Evolutionary conservation across 768 basidiomycete genomes (phyloP).

Genomic region (Polyporus arcularius): DNA sequence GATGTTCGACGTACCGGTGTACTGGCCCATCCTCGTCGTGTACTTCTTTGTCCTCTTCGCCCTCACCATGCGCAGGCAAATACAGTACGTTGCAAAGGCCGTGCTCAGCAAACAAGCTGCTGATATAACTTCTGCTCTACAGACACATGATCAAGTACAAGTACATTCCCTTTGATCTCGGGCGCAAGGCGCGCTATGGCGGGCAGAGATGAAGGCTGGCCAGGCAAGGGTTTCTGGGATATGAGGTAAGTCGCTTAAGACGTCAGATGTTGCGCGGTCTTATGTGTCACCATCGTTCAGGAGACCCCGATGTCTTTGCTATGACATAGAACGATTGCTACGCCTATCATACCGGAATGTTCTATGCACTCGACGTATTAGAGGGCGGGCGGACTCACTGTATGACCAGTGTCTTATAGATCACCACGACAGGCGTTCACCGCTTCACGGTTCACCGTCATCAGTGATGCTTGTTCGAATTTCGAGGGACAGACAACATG

Average conservation of each 20-base stretch:
- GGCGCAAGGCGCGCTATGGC: constrained; percentile 89
- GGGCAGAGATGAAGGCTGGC: constrained; percentile 37
- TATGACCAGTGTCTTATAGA: too few species aligned
- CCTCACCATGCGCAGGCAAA: constrained; percentile 94
- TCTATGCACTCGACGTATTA: constrained; percentile 6
- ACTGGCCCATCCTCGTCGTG: constrained; percentile 97
- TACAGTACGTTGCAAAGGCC: constrained; percentile 65
- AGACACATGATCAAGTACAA: constrained; percentile 99
- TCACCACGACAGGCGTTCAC: too few species aligned
- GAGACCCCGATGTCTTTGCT: constrained; percentile 1
- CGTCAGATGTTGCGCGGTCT: not conserved
- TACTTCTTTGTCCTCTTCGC: constrained; percentile 97
- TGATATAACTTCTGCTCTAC: not conserved
- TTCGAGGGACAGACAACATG: too few species aligned
- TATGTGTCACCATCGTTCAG: not conserved
- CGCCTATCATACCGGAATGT: constrained; percentile 10
- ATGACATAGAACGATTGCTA: constrained; percentile 16
- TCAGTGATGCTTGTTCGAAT: too few species aligned
- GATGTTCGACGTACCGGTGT: constrained; percentile 94
- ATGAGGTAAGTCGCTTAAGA: not conserved
- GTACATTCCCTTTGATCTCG: constrained; percentile 94
- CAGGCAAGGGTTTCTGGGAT: not conserved
- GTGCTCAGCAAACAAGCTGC: not conserved
- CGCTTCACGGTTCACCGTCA: too few species aligned
- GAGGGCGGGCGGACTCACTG: not conserved